phyloP scores from a whole-genome alignment of 1,139 yeast species.

The Waltiozyma solani region DNA sequence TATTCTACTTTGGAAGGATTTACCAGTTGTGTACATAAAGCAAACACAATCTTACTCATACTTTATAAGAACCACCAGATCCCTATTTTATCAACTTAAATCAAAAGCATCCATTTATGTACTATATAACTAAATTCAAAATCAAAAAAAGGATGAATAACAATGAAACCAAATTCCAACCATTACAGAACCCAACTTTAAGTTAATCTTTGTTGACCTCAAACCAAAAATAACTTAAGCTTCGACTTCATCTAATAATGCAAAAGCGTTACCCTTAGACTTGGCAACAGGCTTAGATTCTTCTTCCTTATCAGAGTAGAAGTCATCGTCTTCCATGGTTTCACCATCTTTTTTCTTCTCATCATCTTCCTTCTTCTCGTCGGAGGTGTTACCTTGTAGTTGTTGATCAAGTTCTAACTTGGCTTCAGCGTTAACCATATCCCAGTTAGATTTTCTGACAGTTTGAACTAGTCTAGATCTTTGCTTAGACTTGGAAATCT shows the following conservation, averaged over 20 bases:
- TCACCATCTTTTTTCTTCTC: constrained; percentile 18
- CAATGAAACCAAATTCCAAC: too few species aligned
- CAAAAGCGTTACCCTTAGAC: constrained; percentile 29
- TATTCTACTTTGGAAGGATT: too few species aligned
- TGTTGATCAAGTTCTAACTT: constrained; percentile 3
- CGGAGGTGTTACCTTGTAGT: constrained; percentile 2
- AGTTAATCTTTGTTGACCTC: too few species aligned
- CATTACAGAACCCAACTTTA: too few species aligned
- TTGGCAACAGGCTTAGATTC: constrained; percentile 13
- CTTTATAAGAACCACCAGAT: too few species aligned
- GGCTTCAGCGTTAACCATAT: constrained; percentile 44
- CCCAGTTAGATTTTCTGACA: constrained; percentile 68
- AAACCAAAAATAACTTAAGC: too few species aligned
- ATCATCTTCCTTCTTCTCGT: constrained; percentile 4
- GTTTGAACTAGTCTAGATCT: constrained; percentile 52
- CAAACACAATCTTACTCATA: too few species aligned
- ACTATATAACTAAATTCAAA: too few species aligned
- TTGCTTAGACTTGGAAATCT: constrained; percentile 53
- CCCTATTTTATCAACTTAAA: too few species aligned
- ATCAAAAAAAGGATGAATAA: too few species aligned
- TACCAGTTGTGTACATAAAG: too few species aligned
- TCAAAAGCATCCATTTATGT: too few species aligned
- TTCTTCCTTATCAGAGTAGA: constrained; percentile 11
- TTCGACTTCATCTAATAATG: constrained; percentile 38
- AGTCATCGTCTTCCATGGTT: constrained; percentile 18